phyloP scores from a whole-genome alignment of 108 stramenopile species.

The Nannochloropsis granulata region DNA sequence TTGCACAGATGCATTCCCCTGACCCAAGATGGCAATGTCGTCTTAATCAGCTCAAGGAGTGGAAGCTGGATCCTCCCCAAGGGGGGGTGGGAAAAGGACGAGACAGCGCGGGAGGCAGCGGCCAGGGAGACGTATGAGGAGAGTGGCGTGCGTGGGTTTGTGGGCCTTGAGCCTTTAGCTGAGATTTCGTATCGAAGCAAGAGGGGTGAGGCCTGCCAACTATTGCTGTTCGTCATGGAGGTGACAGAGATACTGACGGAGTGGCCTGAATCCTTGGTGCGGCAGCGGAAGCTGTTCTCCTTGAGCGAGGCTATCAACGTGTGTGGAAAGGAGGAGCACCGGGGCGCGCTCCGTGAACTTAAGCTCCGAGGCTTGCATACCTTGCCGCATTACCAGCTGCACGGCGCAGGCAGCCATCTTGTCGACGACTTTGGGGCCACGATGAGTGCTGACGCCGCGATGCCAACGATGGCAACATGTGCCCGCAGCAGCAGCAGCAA shows the following conservation, averaged over 20 bases:
- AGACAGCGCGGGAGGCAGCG: slow-evolving; percentile 65
- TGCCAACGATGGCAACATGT: too few species aligned
- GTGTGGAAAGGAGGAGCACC: neutral
- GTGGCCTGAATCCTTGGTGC: slow-evolving; percentile 54
- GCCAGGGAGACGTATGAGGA: slow-evolving; percentile 76
- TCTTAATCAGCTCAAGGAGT: slow-evolving; percentile 59
- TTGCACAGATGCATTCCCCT: neutral
- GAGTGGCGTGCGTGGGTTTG: slow-evolving; percentile 55
- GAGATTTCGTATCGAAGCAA: slow-evolving; percentile 52
- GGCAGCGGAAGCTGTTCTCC: neutral
- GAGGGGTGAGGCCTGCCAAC: slow-evolving; percentile 56
- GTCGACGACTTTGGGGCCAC: too few species aligned
- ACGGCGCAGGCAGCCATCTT: neutral
- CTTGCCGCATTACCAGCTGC: neutral
- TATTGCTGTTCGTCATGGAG: slow-evolving; percentile 60
- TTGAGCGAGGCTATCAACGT: neutral
- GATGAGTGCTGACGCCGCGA: too few species aligned
- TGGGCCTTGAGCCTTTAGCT: slow-evolving; percentile 46
- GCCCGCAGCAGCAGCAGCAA: too few species aligned
- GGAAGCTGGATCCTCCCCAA: slow-evolving; percentile 83
- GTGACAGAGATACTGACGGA: slow-evolving; percentile 52
- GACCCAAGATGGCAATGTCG: slow-evolving; percentile 26
- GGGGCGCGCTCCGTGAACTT: neutral
- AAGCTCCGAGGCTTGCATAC: neutral
- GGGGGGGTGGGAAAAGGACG: slow-evolving; percentile 85